Conservation (phyloP, 2,329 filamentous ascomycete genomes). For the Penicillium sp. region DNA sequence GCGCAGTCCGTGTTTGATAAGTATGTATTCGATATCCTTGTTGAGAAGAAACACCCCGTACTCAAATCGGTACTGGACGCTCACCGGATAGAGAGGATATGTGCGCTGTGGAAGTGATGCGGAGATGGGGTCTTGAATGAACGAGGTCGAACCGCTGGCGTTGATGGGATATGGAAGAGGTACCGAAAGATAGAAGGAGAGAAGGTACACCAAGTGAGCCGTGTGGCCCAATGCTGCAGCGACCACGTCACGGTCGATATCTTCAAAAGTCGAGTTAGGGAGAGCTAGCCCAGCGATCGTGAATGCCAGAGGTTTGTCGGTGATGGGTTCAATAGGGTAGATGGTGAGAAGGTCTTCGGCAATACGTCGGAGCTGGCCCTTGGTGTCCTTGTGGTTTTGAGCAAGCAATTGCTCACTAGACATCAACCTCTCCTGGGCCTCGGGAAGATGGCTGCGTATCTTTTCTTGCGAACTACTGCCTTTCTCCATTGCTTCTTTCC, state of each 20-base stretch:
- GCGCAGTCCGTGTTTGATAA: conserved; percentile 64
- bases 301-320: conserved; percentile 67
- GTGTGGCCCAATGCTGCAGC: conserved; percentile 80
- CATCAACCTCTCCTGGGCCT: conserved; percentile 58
- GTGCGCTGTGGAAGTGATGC: conserved; percentile 55
- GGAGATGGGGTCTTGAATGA: conserved; percentile 70
- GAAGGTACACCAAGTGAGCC: conserved; percentile 66
- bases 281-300: conserved; percentile 74
- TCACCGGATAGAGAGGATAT: conserved; percentile 76
- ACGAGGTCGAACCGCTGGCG: conserved; percentile 68
- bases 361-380: conserved; percentile 81
- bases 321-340: conserved; percentile 72
- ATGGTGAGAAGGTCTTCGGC: conserved; percentile 76
- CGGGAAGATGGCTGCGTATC: conserved; percentile 58
- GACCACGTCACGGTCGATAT: conserved; percentile 62
- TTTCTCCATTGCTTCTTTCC: conserved; percentile 63
- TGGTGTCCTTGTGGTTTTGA: conserved; percentile 60
- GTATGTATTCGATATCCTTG: conserved; percentile 78
- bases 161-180: conserved; percentile 77
- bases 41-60: conserved; percentile 96
- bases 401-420: conserved; percentile 55
- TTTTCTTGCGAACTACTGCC: conserved; percentile 59
- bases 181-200: conserved; percentile 77
- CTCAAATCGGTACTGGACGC: conserved; percentile 84
- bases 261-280: conserved; percentile 74